phyloP scores from a whole-genome alignment of 1,139 yeast genomes.

The Geotrichum fermentans region DNA sequence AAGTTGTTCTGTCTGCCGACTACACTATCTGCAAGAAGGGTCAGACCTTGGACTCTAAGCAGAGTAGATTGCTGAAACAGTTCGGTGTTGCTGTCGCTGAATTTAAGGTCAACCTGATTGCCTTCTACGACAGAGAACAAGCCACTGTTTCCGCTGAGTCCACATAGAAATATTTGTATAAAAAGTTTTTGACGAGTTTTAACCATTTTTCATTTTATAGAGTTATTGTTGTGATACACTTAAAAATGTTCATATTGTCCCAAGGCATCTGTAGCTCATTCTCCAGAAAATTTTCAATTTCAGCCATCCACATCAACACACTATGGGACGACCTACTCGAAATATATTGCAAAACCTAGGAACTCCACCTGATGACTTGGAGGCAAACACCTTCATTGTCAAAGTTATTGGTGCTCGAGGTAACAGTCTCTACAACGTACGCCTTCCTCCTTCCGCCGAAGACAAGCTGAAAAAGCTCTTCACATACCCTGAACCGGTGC shows the following conservation, averaged over 20 bases:
- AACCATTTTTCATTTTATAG: background rate
- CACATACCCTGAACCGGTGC: conserved; percentile 4
- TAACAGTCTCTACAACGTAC: conserved; percentile 34
- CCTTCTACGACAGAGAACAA: conserved; percentile 49
- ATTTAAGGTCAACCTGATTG: conserved; percentile 74
- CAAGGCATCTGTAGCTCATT: background rate
- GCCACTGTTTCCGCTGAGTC: conserved; percentile 22
- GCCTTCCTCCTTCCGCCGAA: conserved; percentile 28
- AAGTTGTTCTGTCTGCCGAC: conserved; percentile 69
- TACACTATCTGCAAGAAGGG: conserved; percentile 78
- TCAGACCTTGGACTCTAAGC: conserved; percentile 78
- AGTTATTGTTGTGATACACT: background rate
- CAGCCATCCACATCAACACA: background rate
- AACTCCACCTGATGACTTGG: conserved; percentile 33
- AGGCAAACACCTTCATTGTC: conserved; percentile 33
- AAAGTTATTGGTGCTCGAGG: conserved; percentile 35
- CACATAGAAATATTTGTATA: conserved; percentile 9
- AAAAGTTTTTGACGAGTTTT: background rate
- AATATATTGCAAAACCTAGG: conserved; percentile 17
- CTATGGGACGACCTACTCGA: background rate
- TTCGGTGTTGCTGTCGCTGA: conserved; percentile 94
- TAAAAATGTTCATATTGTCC: background rate
- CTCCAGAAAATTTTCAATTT: background rate
- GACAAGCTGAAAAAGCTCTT: conserved; percentile 21
- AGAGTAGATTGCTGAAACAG: conserved; percentile 86